Percentiles rank a stretch among this genome's conserved stretches.
phyloP scores from a whole-genome alignment of 2,329 filamentous ascomycete species.

The Aureobasidium sp. region DNA sequence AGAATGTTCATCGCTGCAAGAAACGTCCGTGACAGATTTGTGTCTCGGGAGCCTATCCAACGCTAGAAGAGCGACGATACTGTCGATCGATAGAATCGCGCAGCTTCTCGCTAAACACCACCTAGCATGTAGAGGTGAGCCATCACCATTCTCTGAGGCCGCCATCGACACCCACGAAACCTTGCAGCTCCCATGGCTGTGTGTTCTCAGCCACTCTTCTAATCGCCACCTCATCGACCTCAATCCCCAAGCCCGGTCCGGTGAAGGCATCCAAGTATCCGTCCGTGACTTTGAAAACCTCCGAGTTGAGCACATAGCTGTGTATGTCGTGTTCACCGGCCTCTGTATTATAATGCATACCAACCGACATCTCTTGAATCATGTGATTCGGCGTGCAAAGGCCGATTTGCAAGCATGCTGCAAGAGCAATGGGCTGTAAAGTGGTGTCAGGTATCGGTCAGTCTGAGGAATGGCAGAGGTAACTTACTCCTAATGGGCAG shows the following conservation, averaged over 20 bases:
- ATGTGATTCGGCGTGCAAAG: slow-evolving; percentile 56
- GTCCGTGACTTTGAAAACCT: slow-evolving; percentile 22
- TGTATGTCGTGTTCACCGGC: slow-evolving; percentile 53
- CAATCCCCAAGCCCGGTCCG: slow-evolving; percentile 23
- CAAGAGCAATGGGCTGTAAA: slow-evolving; percentile 55
- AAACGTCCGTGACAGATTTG: too few species aligned
- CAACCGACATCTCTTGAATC: slow-evolving; percentile 71
- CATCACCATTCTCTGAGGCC: slow-evolving; percentile 60
- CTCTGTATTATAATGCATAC: slow-evolving; percentile 67
- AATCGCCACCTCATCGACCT: slow-evolving; percentile 57
- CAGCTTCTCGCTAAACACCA: too few species aligned
- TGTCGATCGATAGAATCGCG: too few species aligned
- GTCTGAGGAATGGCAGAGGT: neutral
- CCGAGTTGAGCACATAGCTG: slow-evolving; percentile 22
- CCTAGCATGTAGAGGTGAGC: neutral
- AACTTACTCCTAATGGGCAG: slow-evolving; percentile 53
- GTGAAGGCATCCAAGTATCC: slow-evolving; percentile 20
- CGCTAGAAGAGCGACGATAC: too few species aligned
- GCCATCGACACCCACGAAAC: slow-evolving; percentile 60
- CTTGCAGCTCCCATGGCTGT: slow-evolving; percentile 57
- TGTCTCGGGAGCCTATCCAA: too few species aligned
- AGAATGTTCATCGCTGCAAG: too few species aligned
- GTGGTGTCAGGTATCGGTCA: neutral
- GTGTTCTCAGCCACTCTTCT: slow-evolving; percentile 51
- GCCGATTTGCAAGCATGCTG: slow-evolving; percentile 62